Base-by-base conservation (phyloP, 2,329 filamentous ascomycete species). In the Intubia oerlemansii region DNA sequence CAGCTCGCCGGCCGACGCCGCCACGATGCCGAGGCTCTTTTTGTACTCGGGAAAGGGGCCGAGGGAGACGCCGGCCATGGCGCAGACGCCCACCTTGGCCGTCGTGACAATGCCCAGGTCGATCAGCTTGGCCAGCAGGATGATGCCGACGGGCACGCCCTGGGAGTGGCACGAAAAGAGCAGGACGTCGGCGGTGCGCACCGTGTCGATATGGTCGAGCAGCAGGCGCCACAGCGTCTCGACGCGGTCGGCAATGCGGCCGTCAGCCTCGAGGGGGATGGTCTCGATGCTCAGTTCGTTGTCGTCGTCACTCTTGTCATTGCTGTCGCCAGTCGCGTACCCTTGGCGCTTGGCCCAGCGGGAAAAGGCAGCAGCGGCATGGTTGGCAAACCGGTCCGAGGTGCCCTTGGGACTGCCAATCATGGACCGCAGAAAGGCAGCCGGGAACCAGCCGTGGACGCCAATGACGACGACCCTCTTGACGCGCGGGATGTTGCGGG, bases 331-430 rank as follows among this genome's bases (percentile, higher is more conserved):
- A n/a, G n/a, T n/a, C n/a, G n/a, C 53, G 34, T 73, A 81, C 1
- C 77, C 74, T 38, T 80, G 67, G 10, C 57, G 57, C 30, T 80
- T 68, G 0, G 80, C 68, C 80, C 84, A 98, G 34, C 73, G 63
- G 33, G 74, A 66, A 40, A 98, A 85, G 2, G 80, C 75, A 22
- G 78, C 70, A 5, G 82, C 82, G 12, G 77, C 78, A 43, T 85
- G 74, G 37, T 78, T 85, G 8, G 84, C 81, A 44, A 98, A 98
- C 23, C 82, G 74, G 32, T 95, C 70, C 0, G 85, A 95, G 1
- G 88, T 98, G 5, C 88, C 88, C 1, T 84, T 98, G 0, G 88
- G 88, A 41, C 92, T 85, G 0, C 88, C 88, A 11, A 95, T 73
- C 39, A 98, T 77, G 13, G 75, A 77, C n/a, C 88, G 74, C 20